phyloP scores from a whole-genome alignment of 306 rosid species.

The Adenanthera pavonina region DNA sequence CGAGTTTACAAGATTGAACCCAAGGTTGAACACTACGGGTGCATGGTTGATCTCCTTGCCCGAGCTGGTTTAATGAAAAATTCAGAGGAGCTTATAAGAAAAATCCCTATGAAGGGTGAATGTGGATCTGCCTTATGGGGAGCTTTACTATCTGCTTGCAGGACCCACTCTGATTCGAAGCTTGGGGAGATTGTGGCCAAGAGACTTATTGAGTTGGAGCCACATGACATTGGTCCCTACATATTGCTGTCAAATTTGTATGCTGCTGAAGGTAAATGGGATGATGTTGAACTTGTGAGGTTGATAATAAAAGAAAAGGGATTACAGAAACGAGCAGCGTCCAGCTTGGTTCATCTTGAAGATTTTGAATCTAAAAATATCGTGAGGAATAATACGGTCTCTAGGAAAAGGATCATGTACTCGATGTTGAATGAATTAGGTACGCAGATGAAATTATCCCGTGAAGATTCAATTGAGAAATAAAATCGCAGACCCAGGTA shows the following conservation, averaged over 20 bases:
- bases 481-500: constrained; percentile 18
- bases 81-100: constrained; percentile 59
- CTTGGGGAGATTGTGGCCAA: constrained; percentile 66
- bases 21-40: constrained; percentile 71
- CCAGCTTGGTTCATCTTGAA: constrained; percentile 55
- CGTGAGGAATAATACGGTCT: constrained; percentile 38
- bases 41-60: constrained; percentile 78
- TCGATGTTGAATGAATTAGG: constrained; percentile 66
- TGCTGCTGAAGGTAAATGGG: constrained; percentile 72
- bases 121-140: constrained; percentile 71
- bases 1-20: constrained; percentile 70
- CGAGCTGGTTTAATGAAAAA: constrained; percentile 64
- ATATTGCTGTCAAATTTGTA: constrained; percentile 64
- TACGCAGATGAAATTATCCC: constrained; percentile 48
- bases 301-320: constrained; percentile 58
- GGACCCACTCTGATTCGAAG: constrained; percentile 54
- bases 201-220: constrained; percentile 66
- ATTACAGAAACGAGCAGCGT: constrained; percentile 55
- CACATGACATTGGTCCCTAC: constrained; percentile 65
- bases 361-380: constrained; percentile 46
- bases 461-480: constrained; percentile 31
- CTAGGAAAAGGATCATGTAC: constrained; percentile 55
- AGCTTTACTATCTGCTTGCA: constrained; percentile 74
- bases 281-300: constrained; percentile 68
- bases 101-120: constrained; percentile 54